phyloP scores from a whole-genome alignment of 139 green algal genomes.

The Chlamydomonas sphaeroides region DNA sequence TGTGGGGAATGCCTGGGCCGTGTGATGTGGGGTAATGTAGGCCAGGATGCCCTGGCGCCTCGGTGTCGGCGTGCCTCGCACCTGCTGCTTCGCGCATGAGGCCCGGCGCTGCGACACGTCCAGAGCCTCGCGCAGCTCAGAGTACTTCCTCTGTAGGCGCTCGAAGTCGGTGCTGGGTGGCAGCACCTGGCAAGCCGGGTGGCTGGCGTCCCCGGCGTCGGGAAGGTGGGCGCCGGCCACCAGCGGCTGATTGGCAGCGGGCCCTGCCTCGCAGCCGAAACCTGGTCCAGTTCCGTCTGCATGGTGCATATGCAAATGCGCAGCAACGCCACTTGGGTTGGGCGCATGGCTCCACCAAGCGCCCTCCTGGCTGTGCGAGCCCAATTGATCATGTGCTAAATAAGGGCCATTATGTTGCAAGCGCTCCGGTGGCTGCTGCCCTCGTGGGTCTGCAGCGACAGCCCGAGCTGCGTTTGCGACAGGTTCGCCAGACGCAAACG shows the following conservation, averaged over 20 bases:
- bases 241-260: too few relatives aligned
- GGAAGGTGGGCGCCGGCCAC: too few relatives aligned
- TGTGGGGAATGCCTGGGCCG: too few relatives aligned
- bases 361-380: too few relatives aligned
- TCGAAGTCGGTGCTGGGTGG: constrained; percentile 21
- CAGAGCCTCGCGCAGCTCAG: constrained; percentile 20
- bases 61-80: not conserved
- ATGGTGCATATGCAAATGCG: not conserved
- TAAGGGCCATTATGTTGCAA: not conserved
- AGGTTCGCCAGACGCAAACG: too few relatives aligned
- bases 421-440: not conserved
- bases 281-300: too few relatives aligned
- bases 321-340: not conserved
- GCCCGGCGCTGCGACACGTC: constrained; percentile 8
- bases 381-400: too few relatives aligned
- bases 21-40: too few relatives aligned
- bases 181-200: constrained; percentile 10
- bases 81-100: constrained; percentile 8
- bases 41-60: not conserved
- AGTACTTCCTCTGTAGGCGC: constrained; percentile 22
- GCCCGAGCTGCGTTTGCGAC: not conserved
- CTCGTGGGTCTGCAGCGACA: not conserved
- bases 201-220: not conserved
- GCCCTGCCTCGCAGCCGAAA: too few relatives aligned
- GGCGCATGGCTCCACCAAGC: too few relatives aligned